These are phyloP conservation scores for Hypomontagnella monticulosa DNA, from an alignment of 495 filamentous ascomycete species.

Conservation along the genomic window DNA sequence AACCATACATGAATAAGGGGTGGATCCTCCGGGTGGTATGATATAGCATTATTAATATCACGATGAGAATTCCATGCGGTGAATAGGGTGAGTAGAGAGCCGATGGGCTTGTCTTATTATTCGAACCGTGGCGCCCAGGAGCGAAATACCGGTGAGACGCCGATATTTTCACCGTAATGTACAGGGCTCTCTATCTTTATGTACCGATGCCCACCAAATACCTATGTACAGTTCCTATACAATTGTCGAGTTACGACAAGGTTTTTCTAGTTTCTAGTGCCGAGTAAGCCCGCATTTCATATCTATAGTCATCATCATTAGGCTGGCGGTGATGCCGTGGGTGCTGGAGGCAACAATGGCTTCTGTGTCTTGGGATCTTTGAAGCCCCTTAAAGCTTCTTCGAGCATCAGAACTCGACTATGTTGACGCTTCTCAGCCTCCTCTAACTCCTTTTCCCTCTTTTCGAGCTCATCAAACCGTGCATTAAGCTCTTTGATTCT, in stretches of 20 bases:
- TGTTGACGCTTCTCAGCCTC: constrained; percentile 67
- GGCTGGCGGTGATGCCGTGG: constrained; percentile 27
- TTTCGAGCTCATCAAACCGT: constrained; percentile 65
- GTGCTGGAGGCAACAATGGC: constrained; percentile 48
- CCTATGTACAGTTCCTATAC: no score
- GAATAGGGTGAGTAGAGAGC: constrained; percentile 11
- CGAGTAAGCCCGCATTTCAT: not conserved
- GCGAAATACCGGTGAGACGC: not conserved
- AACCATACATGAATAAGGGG: no score
- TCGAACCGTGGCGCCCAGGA: not conserved
- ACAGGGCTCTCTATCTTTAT: not conserved
- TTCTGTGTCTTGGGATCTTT: constrained; percentile 63
- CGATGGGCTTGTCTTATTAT: constrained; percentile 21
- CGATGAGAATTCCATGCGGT: no score
- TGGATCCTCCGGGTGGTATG: no score
- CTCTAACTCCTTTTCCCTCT: constrained; percentile 71
- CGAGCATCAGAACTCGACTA: constrained; percentile 69
- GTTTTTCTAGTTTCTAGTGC: not conserved
- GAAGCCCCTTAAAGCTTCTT: constrained; percentile 71
- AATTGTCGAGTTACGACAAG: not conserved
- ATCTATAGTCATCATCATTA: not conserved
- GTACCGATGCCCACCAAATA: not conserved
- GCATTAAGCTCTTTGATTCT: constrained; percentile 78
- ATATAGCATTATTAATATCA: no score
- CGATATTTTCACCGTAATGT: not conserved